Percentiles rank a stretch among this genome's conserved stretches.
Evolutionary conservation across 768 basidiomycete genomes (phyloP).

Genomic region (Russula abietina): DNA sequence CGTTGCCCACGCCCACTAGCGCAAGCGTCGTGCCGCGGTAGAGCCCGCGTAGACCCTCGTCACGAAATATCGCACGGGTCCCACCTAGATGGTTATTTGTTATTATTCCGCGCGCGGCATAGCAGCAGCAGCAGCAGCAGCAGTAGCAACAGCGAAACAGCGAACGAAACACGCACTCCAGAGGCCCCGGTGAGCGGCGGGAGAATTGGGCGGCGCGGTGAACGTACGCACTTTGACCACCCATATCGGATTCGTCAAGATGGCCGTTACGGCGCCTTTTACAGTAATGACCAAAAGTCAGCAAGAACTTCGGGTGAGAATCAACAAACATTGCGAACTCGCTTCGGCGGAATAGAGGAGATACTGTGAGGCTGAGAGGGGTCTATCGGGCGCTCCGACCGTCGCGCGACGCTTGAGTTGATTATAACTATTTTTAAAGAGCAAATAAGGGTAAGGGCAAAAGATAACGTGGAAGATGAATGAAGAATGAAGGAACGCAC

Average conservation of each 20-base stretch:
- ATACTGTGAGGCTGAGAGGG: constrained; percentile 71
- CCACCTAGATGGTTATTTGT: constrained; percentile 55
- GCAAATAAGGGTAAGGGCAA: too few relatives aligned
- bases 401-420: constrained; percentile 81
- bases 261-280: constrained; percentile 89
- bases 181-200: constrained; percentile 70
- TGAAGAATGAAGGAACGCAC: too few relatives aligned
- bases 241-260: constrained; percentile 97
- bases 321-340: constrained; percentile 56
- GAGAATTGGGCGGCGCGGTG: constrained; percentile 62
- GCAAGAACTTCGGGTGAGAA: background rate
- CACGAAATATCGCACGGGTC: constrained; percentile 56
- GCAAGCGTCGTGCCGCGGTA: constrained; percentile 86
- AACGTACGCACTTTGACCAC: constrained; percentile 97
- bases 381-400: constrained; percentile 55
- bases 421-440: constrained; percentile 70
- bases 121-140: too few relatives aligned
- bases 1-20: constrained; percentile 88
- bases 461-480: background rate
- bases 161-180: constrained; percentile 59
- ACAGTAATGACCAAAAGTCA: constrained; percentile 22
- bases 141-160: too few relatives aligned
- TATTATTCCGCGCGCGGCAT: too few relatives aligned
- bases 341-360: constrained; percentile 91
- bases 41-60: constrained; percentile 74